These are phyloP conservation scores for Aspergillus heteromorphus DNA, from an alignment of 495 filamentous ascomycete genomes.

Conservation along the genomic window DNA sequence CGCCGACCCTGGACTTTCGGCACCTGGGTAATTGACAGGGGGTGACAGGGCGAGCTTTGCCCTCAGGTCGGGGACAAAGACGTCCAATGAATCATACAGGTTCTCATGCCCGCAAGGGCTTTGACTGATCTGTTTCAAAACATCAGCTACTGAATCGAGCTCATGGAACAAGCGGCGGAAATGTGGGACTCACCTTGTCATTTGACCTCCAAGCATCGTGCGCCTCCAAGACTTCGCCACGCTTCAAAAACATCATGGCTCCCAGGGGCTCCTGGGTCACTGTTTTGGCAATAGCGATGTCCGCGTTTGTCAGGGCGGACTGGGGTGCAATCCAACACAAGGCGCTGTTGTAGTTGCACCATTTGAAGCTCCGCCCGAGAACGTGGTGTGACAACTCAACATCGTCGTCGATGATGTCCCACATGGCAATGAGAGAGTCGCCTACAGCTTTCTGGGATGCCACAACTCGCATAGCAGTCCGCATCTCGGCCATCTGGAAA, in stretches of 20 bases:
- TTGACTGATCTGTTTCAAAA: neutral
- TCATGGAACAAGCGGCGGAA: neutral
- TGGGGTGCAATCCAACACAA: conserved; percentile 11
- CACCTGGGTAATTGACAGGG: neutral
- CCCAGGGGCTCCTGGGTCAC: conserved; percentile 11
- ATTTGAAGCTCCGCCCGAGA: conserved; percentile 12
- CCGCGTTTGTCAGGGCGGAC: conserved; percentile 6
- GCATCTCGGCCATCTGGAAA: conserved; percentile 15
- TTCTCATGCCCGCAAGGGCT: conserved; percentile 1
- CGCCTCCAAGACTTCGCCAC: conserved; percentile 4
- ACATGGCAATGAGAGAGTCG: conserved; percentile 12
- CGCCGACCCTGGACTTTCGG: neutral
- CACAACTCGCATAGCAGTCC: conserved; percentile 12
- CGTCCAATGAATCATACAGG: conserved; percentile 6
- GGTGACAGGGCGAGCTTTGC: conserved; percentile 9
- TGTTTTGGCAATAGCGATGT: neutral
- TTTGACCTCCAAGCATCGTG: conserved; percentile 11
- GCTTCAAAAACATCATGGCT: conserved; percentile 16
- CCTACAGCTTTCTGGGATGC: conserved; percentile 15
- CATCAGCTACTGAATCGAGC: neutral
- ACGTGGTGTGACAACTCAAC: conserved; percentile 11
- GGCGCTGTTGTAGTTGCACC: conserved; percentile 17
- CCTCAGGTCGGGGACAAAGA: conserved; percentile 8
- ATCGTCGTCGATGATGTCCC: conserved; percentile 10
- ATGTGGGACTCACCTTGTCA: neutral